These are phyloP conservation scores for Syncephalastrum sp. DNA, from an alignment of 371 early-diverging fungal species.

Conservation along the genomic window DNA sequence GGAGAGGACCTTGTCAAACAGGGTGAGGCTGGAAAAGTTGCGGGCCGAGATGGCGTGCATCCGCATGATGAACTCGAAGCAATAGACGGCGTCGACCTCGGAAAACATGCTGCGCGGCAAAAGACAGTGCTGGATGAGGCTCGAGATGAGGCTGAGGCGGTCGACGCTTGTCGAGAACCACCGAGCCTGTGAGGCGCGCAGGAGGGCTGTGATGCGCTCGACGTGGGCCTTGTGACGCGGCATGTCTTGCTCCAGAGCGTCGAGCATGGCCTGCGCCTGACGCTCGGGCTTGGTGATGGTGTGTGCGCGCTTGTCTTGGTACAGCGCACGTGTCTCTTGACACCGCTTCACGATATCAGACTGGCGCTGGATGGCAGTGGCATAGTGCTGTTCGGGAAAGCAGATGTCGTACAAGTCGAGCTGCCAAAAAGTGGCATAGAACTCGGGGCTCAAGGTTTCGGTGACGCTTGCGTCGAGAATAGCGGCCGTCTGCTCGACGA, in stretches of 20 bases:
- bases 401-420: constrained; percentile 79
- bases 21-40: constrained; percentile 76
- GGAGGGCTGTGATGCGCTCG: constrained; percentile 42
- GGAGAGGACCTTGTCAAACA: constrained; percentile 71
- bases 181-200: constrained; percentile 61
- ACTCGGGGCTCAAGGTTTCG: constrained; percentile 66
- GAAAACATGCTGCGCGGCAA: constrained; percentile 77
- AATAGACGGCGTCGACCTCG: constrained; percentile 79
- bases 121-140: constrained; percentile 78
- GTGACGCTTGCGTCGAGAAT: constrained; percentile 38
- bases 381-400: constrained; percentile 73
- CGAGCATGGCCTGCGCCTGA: constrained; percentile 35
- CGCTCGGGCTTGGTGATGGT: constrained; percentile 35
- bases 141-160: constrained; percentile 48
- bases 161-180: constrained; percentile 70
- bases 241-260: constrained; percentile 32
- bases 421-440: constrained; percentile 88
- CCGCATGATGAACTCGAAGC: constrained; percentile 76
- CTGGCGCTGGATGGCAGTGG: constrained; percentile 65
- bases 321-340: constrained; percentile 30
- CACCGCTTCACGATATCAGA: constrained; percentile 42
- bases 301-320: constrained; percentile 26
- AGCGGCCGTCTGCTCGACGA: constrained; percentile 14
- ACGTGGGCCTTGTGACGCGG: constrained; percentile 50
- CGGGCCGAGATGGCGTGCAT: constrained; percentile 77